Base-by-base conservation (phyloP, 768 basidiomycete species). In the Gymnopilus junonius region DNA sequence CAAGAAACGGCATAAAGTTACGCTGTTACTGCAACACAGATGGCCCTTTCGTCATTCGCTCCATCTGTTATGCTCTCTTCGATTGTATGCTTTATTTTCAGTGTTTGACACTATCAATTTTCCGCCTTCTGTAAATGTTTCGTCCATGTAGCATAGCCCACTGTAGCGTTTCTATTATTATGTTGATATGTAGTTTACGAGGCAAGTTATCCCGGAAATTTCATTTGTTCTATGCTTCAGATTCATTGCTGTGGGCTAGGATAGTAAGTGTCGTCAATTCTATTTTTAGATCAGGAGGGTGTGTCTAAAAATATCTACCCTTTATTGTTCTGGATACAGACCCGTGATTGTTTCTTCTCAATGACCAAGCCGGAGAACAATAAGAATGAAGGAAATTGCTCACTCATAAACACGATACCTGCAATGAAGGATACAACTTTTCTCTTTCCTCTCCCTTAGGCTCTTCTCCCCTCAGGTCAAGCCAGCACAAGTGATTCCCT, bases 1-100 rank as follows among this genome's bases (percentile, higher is more conserved):
- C 78, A 76, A 57, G 83, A 83, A 62, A 77, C 75, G 11, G 72
- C 70, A 32, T 79, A 60, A n/a, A 7, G 12, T 42, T 45, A 37
- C 34, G 8, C 34, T 55, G 12, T 55, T 46, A 35, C 17, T 32
- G n/a, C 61, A 42, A 31, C 3, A n/a, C 29, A 51, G 48, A 46
- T 42, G 32, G 35, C 29, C 10, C 51, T 31, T 46, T 59, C 61
- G 21, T 55, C 55, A 23, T 54, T 62, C 61, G 55, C 21, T 60
- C 62, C 56, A 31, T 59, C 25, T 61, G 39, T 15, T 46, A 37
- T 58, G 51, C 45, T 57, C 37, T 57, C 51, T 62, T 53, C 45
- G 34, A 48, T 42, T 58, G n/a, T 40, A 43, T 62, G 29, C 20
- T 14, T 53, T 21, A 21, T 56, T 32, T 23, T 53, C 31, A n/a